Evolutionary conservation across 495 filamentous ascomycete genomes (phyloP).

Genomic region (Xylaria scruposa): DNA sequence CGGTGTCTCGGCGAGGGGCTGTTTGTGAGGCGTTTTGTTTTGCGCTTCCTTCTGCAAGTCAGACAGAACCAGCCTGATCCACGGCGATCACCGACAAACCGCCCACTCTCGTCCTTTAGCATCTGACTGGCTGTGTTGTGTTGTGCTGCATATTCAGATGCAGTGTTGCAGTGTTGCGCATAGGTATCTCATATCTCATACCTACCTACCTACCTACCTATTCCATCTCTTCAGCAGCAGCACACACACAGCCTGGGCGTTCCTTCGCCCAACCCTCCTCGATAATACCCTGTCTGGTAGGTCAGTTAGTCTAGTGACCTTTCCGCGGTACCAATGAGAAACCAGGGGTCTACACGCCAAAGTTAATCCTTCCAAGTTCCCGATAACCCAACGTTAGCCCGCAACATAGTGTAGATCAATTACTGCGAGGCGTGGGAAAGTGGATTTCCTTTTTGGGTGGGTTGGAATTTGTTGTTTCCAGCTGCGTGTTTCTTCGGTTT

Average conservation of each 20-base stretch:
- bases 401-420: slow-evolving; percentile 9
- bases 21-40: slow-evolving; percentile 1
- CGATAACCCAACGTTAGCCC: not conserved
- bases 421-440: slow-evolving; percentile 2
- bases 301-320: not conserved
- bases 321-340: slow-evolving; percentile 5
- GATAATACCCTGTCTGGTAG: not conserved
- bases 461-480: slow-evolving; percentile 14
- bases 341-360: not conserved
- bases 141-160: not conserved
- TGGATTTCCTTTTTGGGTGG: slow-evolving; percentile 10
- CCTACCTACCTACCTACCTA: too few relatives aligned
- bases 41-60: slow-evolving; percentile 18
- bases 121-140: not conserved
- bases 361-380: slow-evolving; percentile 1
- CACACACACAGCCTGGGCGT: not conserved
- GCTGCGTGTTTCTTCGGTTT: not conserved
- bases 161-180: not conserved
- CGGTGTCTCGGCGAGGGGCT: not conserved
- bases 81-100: slow-evolving; percentile 13
- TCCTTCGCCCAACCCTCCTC: not conserved
- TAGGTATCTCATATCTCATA: not conserved
- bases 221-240: not conserved
- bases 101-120: not conserved
- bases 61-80: not conserved